These are phyloP conservation scores for Metschnikowia picachoensis DNA, from an alignment of 805 yeast genomes.

Conservation along the genomic window DNA sequence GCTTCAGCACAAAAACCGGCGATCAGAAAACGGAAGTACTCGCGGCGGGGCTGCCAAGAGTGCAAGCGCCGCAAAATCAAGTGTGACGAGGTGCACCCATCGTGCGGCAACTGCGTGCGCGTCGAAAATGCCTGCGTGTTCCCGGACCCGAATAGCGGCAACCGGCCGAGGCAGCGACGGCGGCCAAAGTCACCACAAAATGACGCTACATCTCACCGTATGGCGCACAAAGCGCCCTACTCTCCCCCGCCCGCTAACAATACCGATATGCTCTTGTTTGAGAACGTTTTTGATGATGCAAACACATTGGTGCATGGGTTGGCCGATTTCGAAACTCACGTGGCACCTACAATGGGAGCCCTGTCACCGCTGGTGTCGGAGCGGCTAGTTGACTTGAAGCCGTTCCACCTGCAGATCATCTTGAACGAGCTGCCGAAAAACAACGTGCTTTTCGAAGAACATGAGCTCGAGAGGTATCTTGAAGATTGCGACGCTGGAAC, in stretches of 20 bases:
- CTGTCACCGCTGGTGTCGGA: slow-evolving; percentile 5
- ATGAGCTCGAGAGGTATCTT: slow-evolving; percentile 15
- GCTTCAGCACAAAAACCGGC: slow-evolving; percentile 1
- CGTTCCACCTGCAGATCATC: slow-evolving; percentile 18
- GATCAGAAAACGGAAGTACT: slow-evolving; percentile 17
- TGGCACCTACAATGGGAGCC: background rate
- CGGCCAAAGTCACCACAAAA: background rate
- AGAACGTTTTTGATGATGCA: slow-evolving; percentile 20
- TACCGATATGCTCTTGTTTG: slow-evolving; percentile 16
- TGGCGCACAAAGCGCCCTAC: background rate
- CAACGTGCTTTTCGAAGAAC: slow-evolving; percentile 15
- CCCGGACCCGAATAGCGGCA: slow-evolving; percentile 12
- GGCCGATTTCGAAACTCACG: slow-evolving; percentile 17
- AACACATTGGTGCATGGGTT: slow-evolving; percentile 16
- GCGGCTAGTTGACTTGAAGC: slow-evolving; percentile 12
- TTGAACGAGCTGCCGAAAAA: slow-evolving; percentile 14
- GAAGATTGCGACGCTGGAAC: slow-evolving; percentile 9
- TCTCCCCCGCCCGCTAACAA: background rate
- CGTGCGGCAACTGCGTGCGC: slow-evolving; percentile 17
- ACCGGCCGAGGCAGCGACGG: slow-evolving; percentile 9
- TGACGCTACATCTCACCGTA: background rate
- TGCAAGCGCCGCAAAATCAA: slow-evolving; percentile 21
- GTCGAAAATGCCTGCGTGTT: slow-evolving; percentile 11
- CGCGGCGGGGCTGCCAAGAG: slow-evolving; percentile 20
- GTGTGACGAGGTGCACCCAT: slow-evolving; percentile 18